Percentiles rank a stretch among this genome's conserved stretches.
Evolutionary conservation across 257 asterid genomes (phyloP).

Genomic region (Prunella vulgaris): DNA sequence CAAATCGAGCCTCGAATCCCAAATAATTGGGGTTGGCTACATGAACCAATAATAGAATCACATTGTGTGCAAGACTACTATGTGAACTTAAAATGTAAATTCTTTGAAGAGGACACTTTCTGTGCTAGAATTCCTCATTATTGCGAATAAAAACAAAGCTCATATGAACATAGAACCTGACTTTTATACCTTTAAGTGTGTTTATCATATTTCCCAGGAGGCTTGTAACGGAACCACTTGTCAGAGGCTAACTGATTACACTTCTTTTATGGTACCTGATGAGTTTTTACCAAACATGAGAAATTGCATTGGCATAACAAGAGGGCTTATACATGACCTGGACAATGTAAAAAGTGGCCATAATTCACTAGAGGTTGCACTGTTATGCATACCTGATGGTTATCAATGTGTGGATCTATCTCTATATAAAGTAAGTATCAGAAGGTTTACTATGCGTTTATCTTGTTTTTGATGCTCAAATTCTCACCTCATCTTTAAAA

Average conservation of each 20-base stretch:
- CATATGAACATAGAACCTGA: background rate
- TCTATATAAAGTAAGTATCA: constrained; percentile 58
- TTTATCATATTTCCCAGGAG: constrained; percentile 39
- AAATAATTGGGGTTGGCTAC: too few relatives aligned
- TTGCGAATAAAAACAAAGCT: constrained; percentile 2
- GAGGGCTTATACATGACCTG: constrained; percentile 52
- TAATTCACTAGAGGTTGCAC: constrained; percentile 52
- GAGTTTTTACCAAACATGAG: constrained; percentile 42
- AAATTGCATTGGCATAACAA: constrained; percentile 74
- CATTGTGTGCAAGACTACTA: too few relatives aligned
- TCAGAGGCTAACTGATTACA: constrained; percentile 55
- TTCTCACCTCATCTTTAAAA: constrained; percentile 28
- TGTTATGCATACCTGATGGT: constrained; percentile 74
- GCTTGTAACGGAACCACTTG: constrained; percentile 33
- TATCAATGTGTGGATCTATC: constrained; percentile 76
- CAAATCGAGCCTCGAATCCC: too few relatives aligned
- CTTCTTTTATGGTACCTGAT: constrained; percentile 72
- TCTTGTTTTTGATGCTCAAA: constrained; percentile 19
- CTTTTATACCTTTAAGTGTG: constrained; percentile 6
- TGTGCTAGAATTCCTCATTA: background rate
- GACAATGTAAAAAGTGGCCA: constrained; percentile 38
- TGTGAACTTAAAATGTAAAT: background rate
- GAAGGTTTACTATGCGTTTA: background rate
- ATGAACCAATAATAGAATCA: too few relatives aligned
- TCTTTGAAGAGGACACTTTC: background rate